A percentile compares a stretch with the other conserved stretches of the same genome.
Evolutionary conservation across 2,329 filamentous ascomycete genomes (phyloP).

Genomic region (Aulographum hederae): DNA sequence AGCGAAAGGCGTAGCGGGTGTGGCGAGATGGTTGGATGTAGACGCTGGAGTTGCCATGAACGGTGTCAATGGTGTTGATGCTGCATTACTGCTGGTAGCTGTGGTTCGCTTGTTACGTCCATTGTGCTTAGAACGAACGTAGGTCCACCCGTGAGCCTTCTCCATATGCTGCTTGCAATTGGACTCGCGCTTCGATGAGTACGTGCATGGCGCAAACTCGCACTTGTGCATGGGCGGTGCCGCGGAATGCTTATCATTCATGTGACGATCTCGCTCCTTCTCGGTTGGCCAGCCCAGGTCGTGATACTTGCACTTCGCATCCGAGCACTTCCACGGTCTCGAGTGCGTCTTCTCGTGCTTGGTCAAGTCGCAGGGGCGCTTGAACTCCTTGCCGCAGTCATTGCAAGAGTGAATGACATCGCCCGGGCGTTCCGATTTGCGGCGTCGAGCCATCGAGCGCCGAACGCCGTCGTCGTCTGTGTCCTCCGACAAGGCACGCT

Average conservation of each 20-base stretch:
- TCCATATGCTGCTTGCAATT: conserved; percentile 99
- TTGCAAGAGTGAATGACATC: conserved; percentile 67
- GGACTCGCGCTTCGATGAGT: conserved; percentile 86
- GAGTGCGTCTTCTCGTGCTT: conserved; percentile 98
- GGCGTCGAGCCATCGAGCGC: conserved; percentile 87
- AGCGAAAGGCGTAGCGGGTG: not conserved
- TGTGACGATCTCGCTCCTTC: conserved; percentile 90
- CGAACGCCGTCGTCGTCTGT: conserved; percentile 68
- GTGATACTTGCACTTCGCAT: conserved; percentile 73
- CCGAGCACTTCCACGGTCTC: conserved; percentile 83
- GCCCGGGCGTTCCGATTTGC: conserved; percentile 79
- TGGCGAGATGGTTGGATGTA: not conserved
- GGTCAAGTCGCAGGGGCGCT: conserved; percentile 88
- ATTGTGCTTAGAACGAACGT: conserved; percentile 83
- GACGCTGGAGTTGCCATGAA: not conserved
- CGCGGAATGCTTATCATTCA: conserved; percentile 86
- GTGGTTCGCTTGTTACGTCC: conserved; percentile 42
- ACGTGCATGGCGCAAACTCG: conserved; percentile 65
- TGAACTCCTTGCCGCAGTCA: conserved; percentile 84
- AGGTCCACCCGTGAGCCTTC: conserved; percentile 83
- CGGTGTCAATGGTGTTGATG: conserved; percentile 12
- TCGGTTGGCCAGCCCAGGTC: conserved; percentile 88
- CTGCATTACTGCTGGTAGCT: conserved; percentile 7
- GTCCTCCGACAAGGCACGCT: conserved; percentile 35
- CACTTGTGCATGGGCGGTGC: conserved; percentile 71